Evolutionary conservation across 345 rosid genomes (phyloP), one percentile per base, ranked within the genome.

Genomic region (Syzygium oleosum): DNA sequence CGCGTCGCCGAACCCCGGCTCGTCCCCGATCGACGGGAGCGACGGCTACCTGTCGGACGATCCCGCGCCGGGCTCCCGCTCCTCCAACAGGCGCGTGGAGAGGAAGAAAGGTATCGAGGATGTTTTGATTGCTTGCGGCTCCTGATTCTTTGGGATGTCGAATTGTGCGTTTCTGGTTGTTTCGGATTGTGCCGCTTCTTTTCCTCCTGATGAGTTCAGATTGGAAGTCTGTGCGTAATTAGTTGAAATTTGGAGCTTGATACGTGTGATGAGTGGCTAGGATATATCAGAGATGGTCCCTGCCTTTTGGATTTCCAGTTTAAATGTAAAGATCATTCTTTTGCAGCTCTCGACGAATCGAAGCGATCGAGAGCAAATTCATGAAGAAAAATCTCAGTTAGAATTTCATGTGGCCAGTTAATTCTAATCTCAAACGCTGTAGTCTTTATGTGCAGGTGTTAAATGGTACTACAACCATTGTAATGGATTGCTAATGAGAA

Each of bases 91-190:
- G 59, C 95, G 95, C n/a, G 96, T 93, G 0, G 98, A 95, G 90
- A 94, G 98, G 85, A 97, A 96, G 87, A 96, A 94, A 95, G 98
- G 99, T 97, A 88, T 54, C 58, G 54, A 34, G 58, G 56, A 84
- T n/a, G 29, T 46, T 15, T 31, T 41, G 5, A 27, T 73, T 41
- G 11, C 83, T 6, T 23, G 38, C 25, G 38, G 54, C 59, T 52
- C 54, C 85, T 27, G 54, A 54, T 84, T 52, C 56, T 29, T 43
- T 12, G 85, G 23, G 85, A 12, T 53, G 29, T 73, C 83, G 83
- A 73, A 73, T 73, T 73, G 8, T 38, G 83, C 83, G 83, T 38
- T 73, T 73, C 83, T 38, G 49, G 21, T 73, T 38, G 80, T 73
- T 38, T 73, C 7, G 80, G 80, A 11, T 73, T 68, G 23, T 68